Percentiles rank a stretch among this genome's conserved stretches.
Evolutionary conservation across 2,329 filamentous ascomycete genomes (phyloP).

Genomic region (Calonectria honghensis): DNA sequence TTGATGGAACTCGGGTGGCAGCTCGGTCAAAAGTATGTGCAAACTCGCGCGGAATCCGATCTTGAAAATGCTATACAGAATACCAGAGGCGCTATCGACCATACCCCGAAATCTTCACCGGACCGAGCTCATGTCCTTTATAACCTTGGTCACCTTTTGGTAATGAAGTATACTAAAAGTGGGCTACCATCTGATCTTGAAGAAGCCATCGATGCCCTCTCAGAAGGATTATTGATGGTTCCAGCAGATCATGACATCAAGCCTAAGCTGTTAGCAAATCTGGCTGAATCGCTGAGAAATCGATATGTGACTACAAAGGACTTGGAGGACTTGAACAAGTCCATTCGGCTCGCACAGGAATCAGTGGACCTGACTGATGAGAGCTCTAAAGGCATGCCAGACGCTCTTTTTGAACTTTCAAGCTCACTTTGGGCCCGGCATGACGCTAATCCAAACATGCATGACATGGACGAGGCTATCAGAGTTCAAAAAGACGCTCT

Average conservation of each 20-base stretch:
- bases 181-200: neutral
- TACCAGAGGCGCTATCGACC: neutral
- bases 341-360: neutral
- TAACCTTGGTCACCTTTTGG: neutral
- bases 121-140: neutral
- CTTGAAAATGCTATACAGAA: neutral
- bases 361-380: neutral
- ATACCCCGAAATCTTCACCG: neutral
- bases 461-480: neutral
- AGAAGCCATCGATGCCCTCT: neutral
- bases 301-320: neutral
- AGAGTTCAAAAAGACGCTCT: neutral
- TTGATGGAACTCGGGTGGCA: conserved; percentile 8
- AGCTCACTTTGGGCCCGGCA: neutral
- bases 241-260: neutral
- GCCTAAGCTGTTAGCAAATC: neutral
- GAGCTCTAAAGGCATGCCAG: neutral
- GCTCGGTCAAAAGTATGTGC: neutral
- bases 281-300: neutral
- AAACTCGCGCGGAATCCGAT: neutral
- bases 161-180: neutral
- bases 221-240: neutral
- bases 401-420: neutral
- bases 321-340: neutral
- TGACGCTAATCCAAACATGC: neutral